Evolutionary conservation across 2,329 filamentous ascomycete genomes (phyloP).

Genomic region (Exophiala mesophila): DNA sequence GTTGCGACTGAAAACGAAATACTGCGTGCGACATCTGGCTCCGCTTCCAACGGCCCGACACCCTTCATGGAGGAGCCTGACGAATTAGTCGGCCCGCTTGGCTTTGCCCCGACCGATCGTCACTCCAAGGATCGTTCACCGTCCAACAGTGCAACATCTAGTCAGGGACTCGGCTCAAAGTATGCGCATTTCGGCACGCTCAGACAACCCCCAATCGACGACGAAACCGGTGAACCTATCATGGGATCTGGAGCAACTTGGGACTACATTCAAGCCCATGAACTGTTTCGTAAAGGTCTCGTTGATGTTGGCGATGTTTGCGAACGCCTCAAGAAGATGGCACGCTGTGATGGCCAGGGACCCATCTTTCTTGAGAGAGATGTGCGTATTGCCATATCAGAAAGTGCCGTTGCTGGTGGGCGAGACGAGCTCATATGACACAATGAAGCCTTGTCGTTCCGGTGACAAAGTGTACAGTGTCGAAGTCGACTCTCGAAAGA

Average conservation of each 20-base stretch:
- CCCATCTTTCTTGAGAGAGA: slow-evolving; percentile 79
- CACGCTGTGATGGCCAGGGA: slow-evolving; percentile 79
- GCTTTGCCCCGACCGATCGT: slow-evolving; percentile 68
- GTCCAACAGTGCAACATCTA: slow-evolving; percentile 32
- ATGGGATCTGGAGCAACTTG: slow-evolving; percentile 75
- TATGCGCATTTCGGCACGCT: slow-evolving; percentile 21
- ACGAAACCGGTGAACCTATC: slow-evolving; percentile 61
- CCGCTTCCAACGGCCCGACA: slow-evolving; percentile 26
- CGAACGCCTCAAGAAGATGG: slow-evolving; percentile 67
- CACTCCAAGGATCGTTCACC: slow-evolving; percentile 51
- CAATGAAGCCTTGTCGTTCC: slow-evolving; percentile 9
- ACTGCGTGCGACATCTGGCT: slow-evolving; percentile 66
- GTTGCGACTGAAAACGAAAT: slow-evolving; percentile 90
- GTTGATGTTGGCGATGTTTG: slow-evolving; percentile 80
- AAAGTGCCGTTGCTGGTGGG: slow-evolving; percentile 69
- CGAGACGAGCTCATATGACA: slow-evolving; percentile 65
- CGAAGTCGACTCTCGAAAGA: background rate
- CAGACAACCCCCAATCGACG: slow-evolving; percentile 42
- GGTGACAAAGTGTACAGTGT: too few relatives aligned
- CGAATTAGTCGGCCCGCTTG: slow-evolving; percentile 58
- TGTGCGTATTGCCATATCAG: slow-evolving; percentile 69
- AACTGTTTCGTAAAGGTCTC: slow-evolving; percentile 68
- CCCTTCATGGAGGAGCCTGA: slow-evolving; percentile 24
- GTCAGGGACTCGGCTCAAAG: slow-evolving; percentile 25
- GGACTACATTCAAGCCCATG: slow-evolving; percentile 81